Base-by-base conservation (phyloP, 805 yeast genomes). In the Kuraishia cidri region DNA sequence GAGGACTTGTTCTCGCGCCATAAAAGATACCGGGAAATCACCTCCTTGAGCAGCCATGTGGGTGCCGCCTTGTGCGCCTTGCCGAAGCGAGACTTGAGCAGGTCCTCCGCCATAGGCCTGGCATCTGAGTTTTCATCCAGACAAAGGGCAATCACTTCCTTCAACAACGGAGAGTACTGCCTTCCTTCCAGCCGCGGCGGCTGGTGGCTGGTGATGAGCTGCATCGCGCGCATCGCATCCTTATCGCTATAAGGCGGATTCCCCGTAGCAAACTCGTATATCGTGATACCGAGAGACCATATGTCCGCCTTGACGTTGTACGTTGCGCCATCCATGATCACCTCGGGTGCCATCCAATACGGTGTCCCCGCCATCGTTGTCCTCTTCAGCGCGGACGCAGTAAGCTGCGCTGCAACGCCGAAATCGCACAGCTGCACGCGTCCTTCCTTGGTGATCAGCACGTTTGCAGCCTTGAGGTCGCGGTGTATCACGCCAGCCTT, bases 331-430 rank as follows among this genome's bases (percentile, higher is more conserved):
- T 90, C 97, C 60, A 84, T 71, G 25, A 90, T 90, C 21, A 90
- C 98, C 54, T 90, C 98, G 0, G 98, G 98, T 0, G 98, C 97
- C 98, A 92, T 92, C 98, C 98, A 92, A 52, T 87, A 92, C 0
- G 94, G 94, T 1, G 94, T 83, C 6, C 94, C 94, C 0, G 95
- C 97, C 75, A 94, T 87, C 1, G 98, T 92, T 23, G 90, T 83
- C 45, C 98, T 67, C 51, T 87, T 85, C 29, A 79, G 54, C 13
- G 77, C 74, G 24, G 79, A 70, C 24, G 88, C 69, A 3, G 94
- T 75, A 28, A 88, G 62, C 51, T 86, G 90, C 2, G 97, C 97
- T 1, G 99, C 98, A 15, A 94, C 98, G 21, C 99, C 99, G 58
- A 92, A 92, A 56, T 92, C 99, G 66, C 97, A 90, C 29, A 92